A percentile compares a stretch with the other conserved stretches of the same genome.
phyloP scores from a whole-genome alignment of 371 early-diverging fungal genomes.

The Syncephalastrum sp. region DNA sequence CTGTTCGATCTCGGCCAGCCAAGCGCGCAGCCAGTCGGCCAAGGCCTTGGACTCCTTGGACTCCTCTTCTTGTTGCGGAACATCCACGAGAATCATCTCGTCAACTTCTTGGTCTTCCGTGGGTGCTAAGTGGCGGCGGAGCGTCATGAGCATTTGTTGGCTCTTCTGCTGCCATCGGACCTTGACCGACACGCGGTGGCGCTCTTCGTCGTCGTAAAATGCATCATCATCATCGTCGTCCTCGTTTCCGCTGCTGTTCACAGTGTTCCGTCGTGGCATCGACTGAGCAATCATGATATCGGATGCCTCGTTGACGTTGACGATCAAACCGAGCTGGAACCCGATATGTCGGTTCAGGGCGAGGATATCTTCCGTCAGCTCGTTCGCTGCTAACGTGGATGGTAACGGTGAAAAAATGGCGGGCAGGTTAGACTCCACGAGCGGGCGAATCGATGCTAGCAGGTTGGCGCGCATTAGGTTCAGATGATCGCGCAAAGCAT shows the following conservation, averaged over 20 bases:
- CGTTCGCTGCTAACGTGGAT: conserved; percentile 4
- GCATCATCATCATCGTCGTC: neutral
- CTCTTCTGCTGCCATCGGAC: neutral
- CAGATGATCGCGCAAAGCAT: conserved; percentile 24
- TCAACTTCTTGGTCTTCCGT: too few relatives aligned
- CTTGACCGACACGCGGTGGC: conserved; percentile 8
- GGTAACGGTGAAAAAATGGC: conserved; percentile 8
- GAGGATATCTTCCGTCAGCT: conserved; percentile 16
- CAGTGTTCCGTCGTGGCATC: conserved; percentile 3
- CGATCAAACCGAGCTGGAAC: conserved; percentile 23
- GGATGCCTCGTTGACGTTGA: conserved; percentile 25
- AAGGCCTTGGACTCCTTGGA: conserved; percentile 12
- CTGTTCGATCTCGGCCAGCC: conserved; percentile 18
- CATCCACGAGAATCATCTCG: too few relatives aligned
- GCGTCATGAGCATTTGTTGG: too few relatives aligned
- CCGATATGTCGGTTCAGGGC: conserved; percentile 24
- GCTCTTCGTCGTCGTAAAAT: conserved; percentile 1
- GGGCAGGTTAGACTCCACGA: conserved; percentile 25
- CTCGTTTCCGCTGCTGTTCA: neutral
- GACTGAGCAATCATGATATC: conserved; percentile 21
- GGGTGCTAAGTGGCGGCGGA: too few relatives aligned
- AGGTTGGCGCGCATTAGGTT: conserved; percentile 22
- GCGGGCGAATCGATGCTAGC: conserved; percentile 26
- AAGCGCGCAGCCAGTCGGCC: conserved; percentile 19
- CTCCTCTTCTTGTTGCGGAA: neutral